These are phyloP conservation scores for Podila verticillata DNA, from an alignment of 192 early-diverging fungal genomes.

Conservation along the genomic window DNA sequence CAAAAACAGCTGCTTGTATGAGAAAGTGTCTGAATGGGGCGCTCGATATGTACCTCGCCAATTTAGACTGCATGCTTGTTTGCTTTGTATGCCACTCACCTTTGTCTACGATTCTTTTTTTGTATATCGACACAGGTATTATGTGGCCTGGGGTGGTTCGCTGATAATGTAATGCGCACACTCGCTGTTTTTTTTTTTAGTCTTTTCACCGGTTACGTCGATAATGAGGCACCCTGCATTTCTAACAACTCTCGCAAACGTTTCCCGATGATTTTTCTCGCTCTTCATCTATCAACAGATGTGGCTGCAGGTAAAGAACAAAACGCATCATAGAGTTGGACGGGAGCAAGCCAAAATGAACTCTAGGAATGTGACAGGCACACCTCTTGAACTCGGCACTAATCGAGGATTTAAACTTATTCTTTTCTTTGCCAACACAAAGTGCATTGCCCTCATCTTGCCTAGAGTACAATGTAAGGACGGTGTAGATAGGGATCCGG, in stretches of 20 bases:
- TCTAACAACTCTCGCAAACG: background rate
- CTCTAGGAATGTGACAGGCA: background rate
- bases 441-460: constrained; percentile 78
- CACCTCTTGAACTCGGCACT: background rate
- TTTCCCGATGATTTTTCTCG: background rate
- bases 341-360: background rate
- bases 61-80: constrained; percentile 6
- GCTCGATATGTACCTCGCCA: no score
- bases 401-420: background rate
- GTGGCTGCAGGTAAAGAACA: constrained; percentile 64
- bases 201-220: background rate
- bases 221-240: background rate
- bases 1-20: constrained; percentile 68
- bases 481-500: background rate
- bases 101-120: background rate
- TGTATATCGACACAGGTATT: constrained; percentile 53
- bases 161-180: constrained; percentile 83
- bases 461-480: constrained; percentile 74
- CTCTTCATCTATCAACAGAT: constrained; percentile 49
- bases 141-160: constrained; percentile 88
- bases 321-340: no score
- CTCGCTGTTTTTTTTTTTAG: background rate
- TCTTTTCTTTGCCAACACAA: background rate
- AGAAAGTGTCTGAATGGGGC: background rate
- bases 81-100: background rate